Base-by-base conservation (phyloP, 345 rosid species). In the Limnanthes douglasii region DNA sequence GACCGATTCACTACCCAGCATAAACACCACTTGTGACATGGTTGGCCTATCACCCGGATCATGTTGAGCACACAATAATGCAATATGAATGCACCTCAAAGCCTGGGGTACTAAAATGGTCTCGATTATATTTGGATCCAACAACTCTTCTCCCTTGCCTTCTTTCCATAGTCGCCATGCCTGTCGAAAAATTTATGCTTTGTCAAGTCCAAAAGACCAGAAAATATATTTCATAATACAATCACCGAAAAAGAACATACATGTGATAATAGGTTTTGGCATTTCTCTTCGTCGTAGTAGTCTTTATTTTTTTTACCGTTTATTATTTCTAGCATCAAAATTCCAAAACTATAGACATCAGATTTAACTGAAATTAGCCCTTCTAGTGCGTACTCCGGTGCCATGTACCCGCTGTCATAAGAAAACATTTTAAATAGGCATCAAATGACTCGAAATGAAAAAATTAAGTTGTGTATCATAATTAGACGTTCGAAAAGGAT, bases 281-380 rank as follows among this genome's bases (percentile, higher is more conserved):
- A n/a, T n/a, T n/a, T n/a, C n/a, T n/a, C n/a, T n/a, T n/a, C n/a
- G n/a, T n/a, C n/a, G n/a, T 41, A 51, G 37, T 43, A 56, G 2
- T 55, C 64, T 0, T 53, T 51, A 57, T 70, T 72, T 20, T 59
- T 54, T 44, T 50, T 69, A 27, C 78, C 93, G 2, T 54, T 72
- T 10, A 75, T 48, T 17, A 50, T 61, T 45, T 72, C 86, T 8
- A 79, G 44, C 4, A 79, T 39, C 12, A 75, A 56, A 9, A 75
- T 85, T 7, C 92, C 78, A 9, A 71, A 79, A 41, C 78, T 75
- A 25, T 60, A 79, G 0, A 71, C 71, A 21, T 75, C 81, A 1
- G 82, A 72, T 56, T 69, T 72, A 41, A 62, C 31, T n/a, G 86
- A 80, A 58, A 72, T 72, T 15, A 65, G 45, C 1, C 86, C 82